phyloP scores from a whole-genome alignment of 2,329 filamentous ascomycete species.

The Trichoderma sp. region DNA sequence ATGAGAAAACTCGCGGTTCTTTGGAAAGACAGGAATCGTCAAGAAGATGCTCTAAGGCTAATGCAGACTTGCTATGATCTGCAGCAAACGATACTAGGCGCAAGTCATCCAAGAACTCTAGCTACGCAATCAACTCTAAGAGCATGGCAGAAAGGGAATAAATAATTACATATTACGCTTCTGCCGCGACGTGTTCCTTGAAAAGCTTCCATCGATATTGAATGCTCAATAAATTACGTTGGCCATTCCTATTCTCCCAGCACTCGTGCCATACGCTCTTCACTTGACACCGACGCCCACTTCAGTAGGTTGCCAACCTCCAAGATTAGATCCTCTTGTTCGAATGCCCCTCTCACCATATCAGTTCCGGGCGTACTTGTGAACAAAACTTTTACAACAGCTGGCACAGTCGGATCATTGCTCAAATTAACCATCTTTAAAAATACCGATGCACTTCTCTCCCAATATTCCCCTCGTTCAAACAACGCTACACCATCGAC shows the following conservation, averaged over 20 bases:
- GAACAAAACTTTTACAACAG: conserved; percentile 22
- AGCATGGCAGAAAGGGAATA: background rate
- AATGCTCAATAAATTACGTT: background rate
- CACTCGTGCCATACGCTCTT: background rate
- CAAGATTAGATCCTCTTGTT: conserved; percentile 20
- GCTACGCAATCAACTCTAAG: background rate
- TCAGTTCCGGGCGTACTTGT: conserved; percentile 21
- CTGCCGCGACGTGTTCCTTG: no score
- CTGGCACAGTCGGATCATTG: background rate
- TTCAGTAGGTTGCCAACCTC: conserved; percentile 20
- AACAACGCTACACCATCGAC: background rate
- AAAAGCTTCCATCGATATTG: no score
- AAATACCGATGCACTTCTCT: background rate
- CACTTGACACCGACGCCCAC: conserved; percentile 10
- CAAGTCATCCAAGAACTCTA: background rate
- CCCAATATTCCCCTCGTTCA: background rate
- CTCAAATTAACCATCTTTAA: background rate
- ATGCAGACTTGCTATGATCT: background rate
- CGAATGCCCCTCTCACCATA: conserved; percentile 17
- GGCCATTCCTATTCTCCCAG: background rate
- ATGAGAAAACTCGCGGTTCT: background rate
- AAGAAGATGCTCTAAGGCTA: background rate
- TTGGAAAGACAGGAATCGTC: background rate
- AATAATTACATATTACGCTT: background rate
- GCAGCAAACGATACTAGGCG: background rate